phyloP scores from a whole-genome alignment of 768 basidiomycete species.

The Chalciporus chontae region DNA sequence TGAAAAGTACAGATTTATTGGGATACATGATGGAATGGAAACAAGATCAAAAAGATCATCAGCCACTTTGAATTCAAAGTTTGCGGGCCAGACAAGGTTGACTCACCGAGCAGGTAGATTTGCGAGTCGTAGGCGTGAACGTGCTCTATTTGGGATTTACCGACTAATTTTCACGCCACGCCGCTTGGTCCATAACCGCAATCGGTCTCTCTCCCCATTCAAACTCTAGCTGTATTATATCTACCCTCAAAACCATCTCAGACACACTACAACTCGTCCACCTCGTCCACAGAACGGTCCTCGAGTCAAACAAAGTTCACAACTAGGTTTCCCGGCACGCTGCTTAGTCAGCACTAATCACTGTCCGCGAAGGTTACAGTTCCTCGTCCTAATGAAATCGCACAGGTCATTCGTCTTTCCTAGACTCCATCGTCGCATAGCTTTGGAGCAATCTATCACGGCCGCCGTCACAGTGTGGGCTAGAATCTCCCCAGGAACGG shows the following conservation, averaged over 20 bases:
- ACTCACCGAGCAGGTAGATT: slow-evolving; percentile 64
- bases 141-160: slow-evolving; percentile 33
- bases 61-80: slow-evolving; percentile 44
- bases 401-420: not conserved
- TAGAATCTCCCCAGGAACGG: not conserved
- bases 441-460: not conserved
- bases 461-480: not conserved
- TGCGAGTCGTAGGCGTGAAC: slow-evolving; percentile 52
- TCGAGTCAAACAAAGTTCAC: slow-evolving; percentile 10
- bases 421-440: not conserved
- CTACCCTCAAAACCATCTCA: too few relatives aligned
- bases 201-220: slow-evolving; percentile 20
- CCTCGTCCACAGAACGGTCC: too few relatives aligned
- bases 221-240: not conserved
- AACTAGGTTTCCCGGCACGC: slow-evolving; percentile 25
- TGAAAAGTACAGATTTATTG: slow-evolving; percentile 14
- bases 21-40: slow-evolving; percentile 17
- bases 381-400: not conserved
- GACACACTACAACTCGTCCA: too few relatives aligned
- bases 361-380: slow-evolving; percentile 25
- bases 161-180: slow-evolving; percentile 33
- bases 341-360: slow-evolving; percentile 28
- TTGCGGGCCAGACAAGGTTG: slow-evolving; percentile 54
- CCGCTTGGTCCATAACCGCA: slow-evolving; percentile 28
- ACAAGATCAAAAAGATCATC: slow-evolving; percentile 32